These are phyloP conservation scores for Sporobolomyces roseus DNA, from an alignment of 768 basidiomycete genomes.

Conservation along the genomic window DNA sequence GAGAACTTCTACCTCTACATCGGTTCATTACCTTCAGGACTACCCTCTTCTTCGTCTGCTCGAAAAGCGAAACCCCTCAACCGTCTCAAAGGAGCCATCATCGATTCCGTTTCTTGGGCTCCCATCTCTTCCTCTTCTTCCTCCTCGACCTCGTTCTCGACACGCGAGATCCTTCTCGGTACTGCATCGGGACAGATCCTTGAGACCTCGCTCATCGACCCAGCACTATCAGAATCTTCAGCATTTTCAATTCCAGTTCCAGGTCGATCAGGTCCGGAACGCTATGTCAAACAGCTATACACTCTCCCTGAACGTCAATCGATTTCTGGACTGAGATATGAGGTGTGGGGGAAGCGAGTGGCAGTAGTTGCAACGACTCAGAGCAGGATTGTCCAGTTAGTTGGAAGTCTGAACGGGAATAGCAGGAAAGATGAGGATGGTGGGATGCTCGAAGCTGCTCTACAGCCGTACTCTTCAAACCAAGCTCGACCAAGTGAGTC, in stretches of 20 bases:
- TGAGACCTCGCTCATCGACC: constrained; percentile 75
- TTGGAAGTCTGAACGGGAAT: constrained; percentile 58
- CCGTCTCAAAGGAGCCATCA: constrained; percentile 69
- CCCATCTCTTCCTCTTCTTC: constrained; percentile 59
- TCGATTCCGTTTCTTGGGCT: constrained; percentile 88
- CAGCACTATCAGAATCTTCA: constrained; percentile 60
- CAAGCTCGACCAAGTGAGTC: constrained; percentile 74
- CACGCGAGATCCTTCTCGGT: constrained; percentile 80
- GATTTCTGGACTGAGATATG: constrained; percentile 78
- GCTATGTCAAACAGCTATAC: constrained; percentile 49
- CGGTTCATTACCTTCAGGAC: constrained; percentile 35
- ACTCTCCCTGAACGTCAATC: constrained; percentile 66
- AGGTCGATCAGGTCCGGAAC: constrained; percentile 47
- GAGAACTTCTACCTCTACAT: constrained; percentile 90
- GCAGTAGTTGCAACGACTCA: constrained; percentile 79
- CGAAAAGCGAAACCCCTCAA: constrained; percentile 77
- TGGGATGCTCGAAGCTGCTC: constrained; percentile 65
- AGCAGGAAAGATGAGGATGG: constrained; percentile 70
- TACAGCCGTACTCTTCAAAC: constrained; percentile 59
- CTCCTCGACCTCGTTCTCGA: constrained; percentile 62
- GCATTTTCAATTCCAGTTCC: constrained; percentile 52
- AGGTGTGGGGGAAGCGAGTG: constrained; percentile 54
- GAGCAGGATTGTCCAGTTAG: constrained; percentile 84
- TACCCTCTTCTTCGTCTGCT: constrained; percentile 53
- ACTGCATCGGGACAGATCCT: constrained; percentile 78